Base-by-base conservation (phyloP, 1,284 basidiomycete genomes). In the Rhodotorula sp. region DNA sequence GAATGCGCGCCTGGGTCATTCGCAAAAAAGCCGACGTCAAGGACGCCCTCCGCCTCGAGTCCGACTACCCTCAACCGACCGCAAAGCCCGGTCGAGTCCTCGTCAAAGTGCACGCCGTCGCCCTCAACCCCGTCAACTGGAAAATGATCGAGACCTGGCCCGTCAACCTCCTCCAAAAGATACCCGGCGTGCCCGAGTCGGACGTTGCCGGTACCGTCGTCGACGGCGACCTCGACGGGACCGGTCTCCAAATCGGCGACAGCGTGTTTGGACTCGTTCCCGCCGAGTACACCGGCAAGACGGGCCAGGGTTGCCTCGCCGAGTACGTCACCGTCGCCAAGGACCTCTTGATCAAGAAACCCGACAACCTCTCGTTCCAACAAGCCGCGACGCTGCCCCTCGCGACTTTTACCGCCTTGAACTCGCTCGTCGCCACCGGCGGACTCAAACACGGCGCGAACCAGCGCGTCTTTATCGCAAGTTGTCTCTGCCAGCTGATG, bases 161-260 rank as follows among this genome's bases (percentile, higher is more conserved):
- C 10, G 1, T 74, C 5, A 46, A 29, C 34, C 66, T 48, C 43
- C 4, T 62, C 0, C 56, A 59, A 23, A 70, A 63, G 23, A 34
- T 43, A 5, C 74, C 74, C 5, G 54, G 46, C 18, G 49, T 70
- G 1, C 72, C 74, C 16, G 74, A 76, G 52, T 12, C 20, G 65
- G 90, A 91, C 76, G 80, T 90, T 57, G 81, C 88, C 0, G 90
- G 89, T 3, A 81, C 86, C 2, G 80, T 91, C n/a, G 85, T 85
- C 23, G 84, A 87, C 65, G 81, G 84, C 0, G 87, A 88, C 71
- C 84, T 72, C 20, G 21, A 14, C 10, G 69, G 83, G 31, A 83
- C 86, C 0, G 80, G 82, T 8, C 87, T 87, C 76, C 81, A 81
- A 3, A 79, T 81, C 16, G 89, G 89, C 1, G 87, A 90, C 70